Evolutionary conservation across 2,329 filamentous ascomycete genomes (phyloP), one percentile per base, ranked within the genome.

Genomic region (Penicillium hesseltinei): DNA sequence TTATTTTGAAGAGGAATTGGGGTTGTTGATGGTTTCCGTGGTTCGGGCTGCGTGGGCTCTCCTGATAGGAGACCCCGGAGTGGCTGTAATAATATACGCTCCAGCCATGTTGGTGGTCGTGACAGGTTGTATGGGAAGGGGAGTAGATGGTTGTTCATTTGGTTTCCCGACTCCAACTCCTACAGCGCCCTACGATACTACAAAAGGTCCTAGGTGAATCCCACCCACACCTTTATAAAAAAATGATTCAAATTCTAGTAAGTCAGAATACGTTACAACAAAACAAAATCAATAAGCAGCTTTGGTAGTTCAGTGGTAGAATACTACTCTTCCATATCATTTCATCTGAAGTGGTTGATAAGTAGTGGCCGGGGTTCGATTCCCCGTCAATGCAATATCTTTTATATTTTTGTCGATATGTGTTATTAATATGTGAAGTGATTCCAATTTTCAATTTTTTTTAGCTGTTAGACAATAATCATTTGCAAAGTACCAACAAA

Each of bases 361-460:
- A 54, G 51, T 54, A 54, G 54, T 58, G 51, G 51, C 52, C 40
- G 51, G 51, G 51, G 51, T 58, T 56, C 52, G 51, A 50, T 58
- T 58, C 51, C 51, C 51, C 33, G 40, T 48, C 46, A 50, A 54
- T 51, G 56, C 46, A 50, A 40, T 9, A 17, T 19, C 2, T 27
- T 45, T 25, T 27, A 6, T 21, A 5, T 47, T 47, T 47, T 46
- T 43, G 7, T 17, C 33, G 17, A 17, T 17, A 7, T 17, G 13
- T 27, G 25, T 23, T 23, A 23, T 23, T 23, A 23, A 23, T 23
- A 23, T 23, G 23, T 23, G 9, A 31, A 36, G 5, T 36, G 36
- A 17, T 15, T 23, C 3, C 35, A n/a, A 17, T 25, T 7, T 4
- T 17, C 5, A 13, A 3, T 4, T 17, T 9, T 9, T 42, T 42